Evolutionary conservation across 768 basidiomycete species (phyloP).

Genomic region (Lentinula lateritia): DNA sequence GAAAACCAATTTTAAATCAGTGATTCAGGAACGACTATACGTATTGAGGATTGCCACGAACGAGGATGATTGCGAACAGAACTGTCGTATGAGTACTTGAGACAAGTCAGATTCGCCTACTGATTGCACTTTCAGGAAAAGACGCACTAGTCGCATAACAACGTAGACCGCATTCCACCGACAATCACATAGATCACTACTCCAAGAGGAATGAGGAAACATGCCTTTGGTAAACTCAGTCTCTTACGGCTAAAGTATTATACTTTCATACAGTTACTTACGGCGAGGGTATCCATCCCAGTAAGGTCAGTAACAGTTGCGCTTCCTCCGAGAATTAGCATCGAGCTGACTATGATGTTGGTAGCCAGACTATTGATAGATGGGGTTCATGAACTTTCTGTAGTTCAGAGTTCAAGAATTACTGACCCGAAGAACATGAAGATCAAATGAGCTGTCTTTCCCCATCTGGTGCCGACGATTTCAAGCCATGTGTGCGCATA

Average conservation of each 20-base stretch:
- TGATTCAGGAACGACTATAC: background rate
- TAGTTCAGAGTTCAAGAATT: background rate
- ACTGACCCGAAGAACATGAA: constrained; percentile 85
- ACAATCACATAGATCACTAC: constrained; percentile 87
- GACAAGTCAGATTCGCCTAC: background rate
- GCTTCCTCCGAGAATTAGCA: constrained; percentile 74
- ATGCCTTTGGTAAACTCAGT: constrained; percentile 41
- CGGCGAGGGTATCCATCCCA: constrained; percentile 84
- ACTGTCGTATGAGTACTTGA: constrained; percentile 80
- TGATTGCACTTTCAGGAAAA: background rate
- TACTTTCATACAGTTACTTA: constrained; percentile 19
- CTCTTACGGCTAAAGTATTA: background rate
- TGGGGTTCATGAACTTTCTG: background rate
- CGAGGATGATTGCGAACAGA: constrained; percentile 81
- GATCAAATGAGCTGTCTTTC: constrained; percentile 67
- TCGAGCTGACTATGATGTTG: constrained; percentile 88
- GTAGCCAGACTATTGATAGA: constrained; percentile 58
- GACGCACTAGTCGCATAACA: constrained; percentile 83
- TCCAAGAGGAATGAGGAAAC: constrained; percentile 85
- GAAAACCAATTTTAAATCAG: constrained; percentile 7
- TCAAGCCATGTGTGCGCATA: constrained; percentile 87
- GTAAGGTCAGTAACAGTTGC: constrained; percentile 87
- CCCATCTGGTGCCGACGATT: constrained; percentile 80
- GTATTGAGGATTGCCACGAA: constrained; percentile 9
- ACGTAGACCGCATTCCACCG: constrained; percentile 81